phyloP scores from a whole-genome alignment of 2,329 filamentous ascomycete genomes.

The Colletotrichum cuscutae region DNA sequence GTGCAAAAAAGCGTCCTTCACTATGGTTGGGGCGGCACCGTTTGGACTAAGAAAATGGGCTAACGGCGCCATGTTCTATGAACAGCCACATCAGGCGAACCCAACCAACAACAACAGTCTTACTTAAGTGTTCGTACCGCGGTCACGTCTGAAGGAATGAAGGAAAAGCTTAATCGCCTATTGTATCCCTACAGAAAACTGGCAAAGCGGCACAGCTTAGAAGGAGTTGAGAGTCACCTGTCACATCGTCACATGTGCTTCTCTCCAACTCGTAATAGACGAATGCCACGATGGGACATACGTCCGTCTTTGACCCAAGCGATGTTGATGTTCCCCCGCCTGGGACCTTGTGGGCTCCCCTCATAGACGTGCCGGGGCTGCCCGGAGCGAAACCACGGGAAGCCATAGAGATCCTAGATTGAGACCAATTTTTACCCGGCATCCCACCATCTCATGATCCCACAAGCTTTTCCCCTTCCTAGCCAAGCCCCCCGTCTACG shows the following conservation, averaged over 20 bases:
- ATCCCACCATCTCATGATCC: neutral
- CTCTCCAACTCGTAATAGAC: neutral
- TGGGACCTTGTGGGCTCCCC: neutral
- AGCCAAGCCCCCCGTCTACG: neutral
- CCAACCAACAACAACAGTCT: neutral
- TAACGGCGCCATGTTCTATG: neutral
- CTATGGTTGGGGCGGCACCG: constrained; percentile 24
- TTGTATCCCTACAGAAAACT: neutral
- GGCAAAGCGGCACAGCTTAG: neutral
- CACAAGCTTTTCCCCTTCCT: neutral
- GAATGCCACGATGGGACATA: constrained; percentile 7
- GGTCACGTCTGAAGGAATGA: neutral
- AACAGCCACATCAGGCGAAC: neutral
- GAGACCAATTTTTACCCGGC: neutral
- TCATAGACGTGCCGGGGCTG: neutral
- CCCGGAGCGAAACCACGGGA: constrained; percentile 6
- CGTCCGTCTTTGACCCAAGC: constrained; percentile 10
- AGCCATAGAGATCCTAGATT: neutral
- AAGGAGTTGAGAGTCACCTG: neutral
- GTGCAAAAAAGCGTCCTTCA: neutral
- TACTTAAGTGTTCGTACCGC: neutral
- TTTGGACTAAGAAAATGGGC: neutral
- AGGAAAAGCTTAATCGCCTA: neutral
- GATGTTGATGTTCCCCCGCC: neutral
- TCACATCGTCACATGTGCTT: constrained; percentile 13